Evolutionary conservation across 2,329 filamentous ascomycete species (phyloP).

Genomic region (Epichloe glyceriae): DNA sequence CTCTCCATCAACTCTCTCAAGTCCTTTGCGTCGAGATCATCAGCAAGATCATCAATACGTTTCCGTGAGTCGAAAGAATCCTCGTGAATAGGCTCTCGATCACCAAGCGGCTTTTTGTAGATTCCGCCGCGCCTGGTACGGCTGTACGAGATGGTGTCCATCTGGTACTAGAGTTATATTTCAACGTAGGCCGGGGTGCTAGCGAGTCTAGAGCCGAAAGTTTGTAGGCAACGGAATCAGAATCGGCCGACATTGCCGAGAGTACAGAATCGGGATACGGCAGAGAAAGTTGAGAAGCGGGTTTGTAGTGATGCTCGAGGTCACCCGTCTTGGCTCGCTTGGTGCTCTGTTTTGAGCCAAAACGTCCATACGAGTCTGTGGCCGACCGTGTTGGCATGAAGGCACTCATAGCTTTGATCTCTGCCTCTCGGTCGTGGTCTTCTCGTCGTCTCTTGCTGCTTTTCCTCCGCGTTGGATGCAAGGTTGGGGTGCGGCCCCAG

Average conservation of each 20-base stretch:
- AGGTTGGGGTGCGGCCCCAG: constrained; percentile 30
- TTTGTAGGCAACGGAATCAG: constrained; percentile 62
- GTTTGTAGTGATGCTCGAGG: constrained; percentile 42
- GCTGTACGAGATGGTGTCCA: constrained; percentile 34
- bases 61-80: constrained; percentile 48
- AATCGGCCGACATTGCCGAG: constrained; percentile 62
- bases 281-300: constrained; percentile 60
- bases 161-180: constrained; percentile 55
- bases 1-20: constrained; percentile 82
- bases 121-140: constrained; percentile 34
- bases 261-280: constrained; percentile 61
- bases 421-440: constrained; percentile 68
- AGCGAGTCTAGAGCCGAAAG: constrained; percentile 71
- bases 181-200: constrained; percentile 72
- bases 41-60: constrained; percentile 59
- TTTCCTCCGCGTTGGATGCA: constrained; percentile 51
- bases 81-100: constrained; percentile 43
- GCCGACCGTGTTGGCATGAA: constrained; percentile 52
- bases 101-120: constrained; percentile 37
- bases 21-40: constrained; percentile 73
- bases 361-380: constrained; percentile 44
- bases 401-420: constrained; percentile 74
- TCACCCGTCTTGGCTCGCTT: constrained; percentile 47
- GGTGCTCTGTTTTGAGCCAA: constrained; percentile 51
- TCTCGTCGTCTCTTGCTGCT: constrained; percentile 66